Evolutionary conservation across 1,284 basidiomycete species (phyloP).

Genomic region (Leccinum insigne): DNA sequence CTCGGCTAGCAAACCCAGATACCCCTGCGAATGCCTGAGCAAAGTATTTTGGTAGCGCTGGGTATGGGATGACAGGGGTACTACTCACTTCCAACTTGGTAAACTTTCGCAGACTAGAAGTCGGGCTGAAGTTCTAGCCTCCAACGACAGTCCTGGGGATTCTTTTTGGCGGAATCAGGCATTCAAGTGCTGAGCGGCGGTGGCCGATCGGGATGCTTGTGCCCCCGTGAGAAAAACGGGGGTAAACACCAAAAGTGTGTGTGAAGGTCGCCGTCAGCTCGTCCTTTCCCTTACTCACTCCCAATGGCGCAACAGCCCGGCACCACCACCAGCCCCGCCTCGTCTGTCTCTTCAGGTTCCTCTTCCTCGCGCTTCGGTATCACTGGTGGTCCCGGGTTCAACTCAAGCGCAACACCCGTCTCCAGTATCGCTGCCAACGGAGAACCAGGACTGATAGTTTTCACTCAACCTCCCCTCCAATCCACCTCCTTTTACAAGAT

Average conservation of each 20-base stretch:
- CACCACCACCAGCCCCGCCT: neutral
- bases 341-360: conserved; percentile 1
- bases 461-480: conserved; percentile 79
- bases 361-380: conserved; percentile 17
- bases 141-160: too few species aligned
- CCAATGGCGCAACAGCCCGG: conserved; percentile 23
- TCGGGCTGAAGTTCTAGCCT: neutral
- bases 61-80: neutral
- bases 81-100: neutral
- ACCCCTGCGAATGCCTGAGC: neutral
- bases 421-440: conserved; percentile 53
- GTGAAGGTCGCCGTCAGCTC: neutral
- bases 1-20: neutral
- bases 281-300: neutral
- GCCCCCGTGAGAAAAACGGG: neutral
- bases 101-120: neutral
- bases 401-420: conserved; percentile 21
- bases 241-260: neutral
- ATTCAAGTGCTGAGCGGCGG: too few species aligned
- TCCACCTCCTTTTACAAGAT: conserved; percentile 91
- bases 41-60: neutral
- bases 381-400: conserved; percentile 26
- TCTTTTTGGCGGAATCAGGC: too few species aligned
- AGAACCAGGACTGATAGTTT: conserved; percentile 64
- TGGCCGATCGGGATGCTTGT: neutral